Conservation (phyloP, 805 yeast species). For the Starmerella bacillaris region DNA sequence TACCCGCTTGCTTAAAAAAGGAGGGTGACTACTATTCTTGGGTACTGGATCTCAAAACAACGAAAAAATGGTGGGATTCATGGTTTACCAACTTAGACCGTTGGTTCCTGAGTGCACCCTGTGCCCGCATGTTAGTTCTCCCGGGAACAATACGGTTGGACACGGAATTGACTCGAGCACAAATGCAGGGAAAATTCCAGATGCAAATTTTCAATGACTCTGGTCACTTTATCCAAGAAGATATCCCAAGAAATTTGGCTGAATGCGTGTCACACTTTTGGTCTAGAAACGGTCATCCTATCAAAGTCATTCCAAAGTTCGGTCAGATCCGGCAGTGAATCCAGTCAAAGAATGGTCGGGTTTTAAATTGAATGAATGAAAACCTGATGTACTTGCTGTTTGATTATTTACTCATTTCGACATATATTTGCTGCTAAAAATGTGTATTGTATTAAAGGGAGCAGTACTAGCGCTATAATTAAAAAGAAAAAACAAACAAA, state of each 20-base stretch:
- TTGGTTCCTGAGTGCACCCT: constrained; percentile 30
- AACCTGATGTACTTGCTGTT: too few relatives aligned
- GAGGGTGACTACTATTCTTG: constrained; percentile 31
- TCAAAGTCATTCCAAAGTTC: constrained; percentile 20
- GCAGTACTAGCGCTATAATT: too few relatives aligned
- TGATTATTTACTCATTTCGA: too few relatives aligned
- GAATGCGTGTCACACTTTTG: constrained; percentile 28
- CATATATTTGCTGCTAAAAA: too few relatives aligned
- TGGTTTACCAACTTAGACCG: constrained; percentile 68
- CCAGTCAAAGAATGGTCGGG: too few relatives aligned
- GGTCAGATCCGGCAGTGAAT: constrained; percentile 21
- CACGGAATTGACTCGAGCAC: constrained; percentile 74
- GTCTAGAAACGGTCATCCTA: constrained; percentile 20
- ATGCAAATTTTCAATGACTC: constrained; percentile 61
- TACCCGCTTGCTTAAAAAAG: constrained; percentile 43
- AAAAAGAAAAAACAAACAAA: too few relatives aligned
- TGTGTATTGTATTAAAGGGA: too few relatives aligned
- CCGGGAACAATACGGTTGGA: constrained; percentile 86
- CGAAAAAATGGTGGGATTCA: constrained; percentile 51
- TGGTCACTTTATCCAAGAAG: constrained; percentile 95
- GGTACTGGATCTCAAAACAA: constrained; percentile 44
- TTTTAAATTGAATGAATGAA: too few relatives aligned
- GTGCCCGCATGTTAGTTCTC: constrained; percentile 55
- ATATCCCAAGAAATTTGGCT: constrained; percentile 53
- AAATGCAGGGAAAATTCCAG: constrained; percentile 93